phyloP scores from a whole-genome alignment of 768 basidiomycete species.

The Podaxis sp. region DNA sequence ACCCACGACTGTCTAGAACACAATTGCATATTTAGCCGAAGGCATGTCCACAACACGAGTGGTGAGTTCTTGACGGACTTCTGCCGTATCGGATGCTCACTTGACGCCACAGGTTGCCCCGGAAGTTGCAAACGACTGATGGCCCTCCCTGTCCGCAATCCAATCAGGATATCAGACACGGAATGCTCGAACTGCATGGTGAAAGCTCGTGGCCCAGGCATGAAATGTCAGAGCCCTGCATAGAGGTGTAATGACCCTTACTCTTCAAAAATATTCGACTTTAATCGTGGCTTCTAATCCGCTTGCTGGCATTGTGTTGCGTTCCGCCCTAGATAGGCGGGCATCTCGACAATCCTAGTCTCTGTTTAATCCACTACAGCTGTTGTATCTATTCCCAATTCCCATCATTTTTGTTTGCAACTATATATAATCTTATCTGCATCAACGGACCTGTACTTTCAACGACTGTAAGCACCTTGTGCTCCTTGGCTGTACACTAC shows the following conservation, averaged over 20 bases:
- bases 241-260: background rate
- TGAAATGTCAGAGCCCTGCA: slow-evolving; percentile 10
- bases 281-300: background rate
- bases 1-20: slow-evolving; percentile 59
- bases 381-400: background rate
- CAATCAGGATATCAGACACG: slow-evolving; percentile 63
- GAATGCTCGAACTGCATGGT: slow-evolving; percentile 37
- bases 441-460: background rate
- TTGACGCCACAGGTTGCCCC: slow-evolving; percentile 40
- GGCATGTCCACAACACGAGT: slow-evolving; percentile 58
- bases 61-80: background rate
- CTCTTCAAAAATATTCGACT: background rate
- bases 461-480: too few relatives aligned
- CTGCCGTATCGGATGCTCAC: background rate
- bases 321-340: background rate
- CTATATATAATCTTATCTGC: background rate
- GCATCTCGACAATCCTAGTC: background rate
- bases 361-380: background rate
- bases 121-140: slow-evolving; percentile 58
- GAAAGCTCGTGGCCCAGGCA: slow-evolving; percentile 20
- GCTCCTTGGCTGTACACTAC: too few relatives aligned
- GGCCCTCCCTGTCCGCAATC: slow-evolving; percentile 63
- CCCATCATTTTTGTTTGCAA: background rate
- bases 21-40: slow-evolving; percentile 68
- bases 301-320: background rate